Conservation (phyloP, 225 moss, liverwort and hornwort species). For the Bryum argenteum region DNA sequence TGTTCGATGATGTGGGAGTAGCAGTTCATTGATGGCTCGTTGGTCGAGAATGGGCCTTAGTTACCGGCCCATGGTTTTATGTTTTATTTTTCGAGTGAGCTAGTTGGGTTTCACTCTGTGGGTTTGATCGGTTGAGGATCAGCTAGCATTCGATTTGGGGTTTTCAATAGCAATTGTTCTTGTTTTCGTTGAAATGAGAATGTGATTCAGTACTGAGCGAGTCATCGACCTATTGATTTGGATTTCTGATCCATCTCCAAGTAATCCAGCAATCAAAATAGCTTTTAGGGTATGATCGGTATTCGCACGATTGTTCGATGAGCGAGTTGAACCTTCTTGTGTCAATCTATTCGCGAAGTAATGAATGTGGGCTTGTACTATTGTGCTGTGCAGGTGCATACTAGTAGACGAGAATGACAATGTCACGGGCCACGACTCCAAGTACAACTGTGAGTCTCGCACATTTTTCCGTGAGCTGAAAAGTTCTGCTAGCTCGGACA, state of each 20-base stretch:
- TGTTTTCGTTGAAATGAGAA: not conserved
- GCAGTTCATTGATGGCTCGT: not conserved
- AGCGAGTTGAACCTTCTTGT: not conserved
- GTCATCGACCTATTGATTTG: too few relatives aligned
- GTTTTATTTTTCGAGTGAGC: not conserved
- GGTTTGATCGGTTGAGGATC: not conserved
- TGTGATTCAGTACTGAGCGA: not conserved
- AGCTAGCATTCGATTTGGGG: too few relatives aligned
- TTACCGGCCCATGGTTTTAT: not conserved
- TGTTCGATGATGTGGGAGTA: too few relatives aligned
- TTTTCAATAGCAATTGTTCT: too few relatives aligned
- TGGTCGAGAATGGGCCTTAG: too few relatives aligned
- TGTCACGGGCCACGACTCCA: slow-evolving; percentile 90
- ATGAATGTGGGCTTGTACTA: not conserved
- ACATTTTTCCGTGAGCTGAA: not conserved
- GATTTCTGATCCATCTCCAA: not conserved
- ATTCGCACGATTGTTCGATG: too few relatives aligned
- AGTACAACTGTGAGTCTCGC: slow-evolving; percentile 84
- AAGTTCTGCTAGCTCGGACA: too few relatives aligned
- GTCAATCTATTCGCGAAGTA: not conserved
- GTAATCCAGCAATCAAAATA: too few relatives aligned
- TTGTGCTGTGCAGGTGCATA: slow-evolving; percentile 73
- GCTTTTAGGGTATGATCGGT: too few relatives aligned
- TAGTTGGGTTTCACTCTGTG: too few relatives aligned
- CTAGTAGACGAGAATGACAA: slow-evolving; percentile 95